Evolutionary conservation across 306 rosid species (phyloP).

Genomic region (Trifolium fragiferum): DNA sequence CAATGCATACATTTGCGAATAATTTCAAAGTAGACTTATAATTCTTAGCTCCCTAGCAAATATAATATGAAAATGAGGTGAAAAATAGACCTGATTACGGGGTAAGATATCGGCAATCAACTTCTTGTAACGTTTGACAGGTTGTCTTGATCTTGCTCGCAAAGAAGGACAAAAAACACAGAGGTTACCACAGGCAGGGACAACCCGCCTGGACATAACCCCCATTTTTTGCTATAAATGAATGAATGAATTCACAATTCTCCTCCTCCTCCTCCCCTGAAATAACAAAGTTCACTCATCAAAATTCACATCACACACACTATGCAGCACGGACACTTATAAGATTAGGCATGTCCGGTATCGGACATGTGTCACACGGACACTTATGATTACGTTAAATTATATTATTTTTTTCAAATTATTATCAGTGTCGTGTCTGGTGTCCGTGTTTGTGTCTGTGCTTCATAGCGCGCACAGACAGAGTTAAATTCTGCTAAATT

Average conservation of each 20-base stretch:
- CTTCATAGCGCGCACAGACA: too few relatives aligned
- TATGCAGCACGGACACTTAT: too few relatives aligned
- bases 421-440: too few relatives aligned
- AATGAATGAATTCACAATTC: conserved; percentile 41
- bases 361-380: too few relatives aligned
- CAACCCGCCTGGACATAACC: conserved; percentile 99
- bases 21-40: conserved; percentile 3
- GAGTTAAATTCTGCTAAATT: too few relatives aligned
- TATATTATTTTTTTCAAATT: too few relatives aligned
- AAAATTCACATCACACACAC: neutral
- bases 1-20: conserved; percentile 13
- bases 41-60: neutral
- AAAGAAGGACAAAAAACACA: conserved; percentile 94
- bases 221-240: conserved; percentile 61
- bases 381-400: too few relatives aligned
- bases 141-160: conserved; percentile 96
- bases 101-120: conserved; percentile 78
- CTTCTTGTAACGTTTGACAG: conserved; percentile 97
- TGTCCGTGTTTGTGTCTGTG: too few relatives aligned
- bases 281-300: conserved; percentile 39
- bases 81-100: conserved; percentile 73
- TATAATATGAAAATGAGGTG: conserved; percentile 4
- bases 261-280: conserved; percentile 36
- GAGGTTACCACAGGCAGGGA: conserved; percentile 98
- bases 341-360: too few relatives aligned